These are phyloP conservation scores for Gossypium lobatum DNA, from an alignment of 441 rosid species.

Conservation along the genomic window DNA sequence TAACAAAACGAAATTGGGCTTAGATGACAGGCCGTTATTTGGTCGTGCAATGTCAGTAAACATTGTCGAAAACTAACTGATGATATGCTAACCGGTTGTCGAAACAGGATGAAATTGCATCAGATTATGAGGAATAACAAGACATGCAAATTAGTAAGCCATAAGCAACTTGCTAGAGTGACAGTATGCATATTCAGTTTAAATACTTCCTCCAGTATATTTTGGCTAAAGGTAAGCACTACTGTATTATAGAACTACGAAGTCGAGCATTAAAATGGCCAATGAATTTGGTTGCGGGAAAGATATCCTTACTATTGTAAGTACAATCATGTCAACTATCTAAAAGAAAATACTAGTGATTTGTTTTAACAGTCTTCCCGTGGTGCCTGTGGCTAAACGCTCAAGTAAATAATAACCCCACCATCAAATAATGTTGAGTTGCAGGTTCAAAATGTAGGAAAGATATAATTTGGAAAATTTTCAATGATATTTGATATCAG, in stretches of 20 bases:
- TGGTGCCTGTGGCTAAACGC: background rate
- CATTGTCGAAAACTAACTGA: background rate
- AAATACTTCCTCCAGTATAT: background rate
- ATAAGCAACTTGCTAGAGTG: background rate
- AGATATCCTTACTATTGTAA: no score
- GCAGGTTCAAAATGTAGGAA: background rate
- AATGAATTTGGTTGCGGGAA: background rate
- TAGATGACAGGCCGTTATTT: background rate
- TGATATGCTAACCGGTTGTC: background rate
- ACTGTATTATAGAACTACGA: background rate
- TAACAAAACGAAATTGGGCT: conserved; percentile 6
- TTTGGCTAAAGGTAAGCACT: background rate
- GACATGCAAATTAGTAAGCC: background rate
- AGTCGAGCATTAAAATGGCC: background rate
- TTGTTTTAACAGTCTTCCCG: background rate
- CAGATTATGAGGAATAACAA: background rate
- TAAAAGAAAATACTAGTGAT: background rate
- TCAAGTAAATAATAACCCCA: background rate
- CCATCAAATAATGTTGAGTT: background rate
- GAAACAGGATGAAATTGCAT: background rate
- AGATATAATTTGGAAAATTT: background rate
- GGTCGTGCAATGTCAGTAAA: background rate
- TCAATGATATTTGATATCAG: background rate
- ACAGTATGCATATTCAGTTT: background rate
- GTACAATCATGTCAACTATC: background rate